A percentile compares a stretch with the other conserved stretches of the same genome.
These are phyloP conservation scores for Pythium periplocum DNA, from an alignment of 352 stramenopile species.

Conservation along the genomic window DNA sequence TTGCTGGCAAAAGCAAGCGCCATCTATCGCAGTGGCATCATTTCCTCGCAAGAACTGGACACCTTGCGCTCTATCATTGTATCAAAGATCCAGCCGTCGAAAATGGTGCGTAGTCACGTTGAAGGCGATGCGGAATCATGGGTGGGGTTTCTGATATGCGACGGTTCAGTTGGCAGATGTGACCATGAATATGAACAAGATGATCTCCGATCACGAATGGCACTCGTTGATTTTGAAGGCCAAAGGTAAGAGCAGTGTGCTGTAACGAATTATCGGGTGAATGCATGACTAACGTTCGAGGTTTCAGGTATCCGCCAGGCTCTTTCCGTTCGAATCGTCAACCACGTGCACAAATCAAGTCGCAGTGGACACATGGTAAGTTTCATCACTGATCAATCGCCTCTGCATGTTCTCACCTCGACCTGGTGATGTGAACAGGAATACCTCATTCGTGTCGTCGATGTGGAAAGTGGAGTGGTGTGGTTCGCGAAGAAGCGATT, in stretches of 20 bases:
- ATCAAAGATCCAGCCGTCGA: constrained; percentile 72
- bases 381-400: background rate
- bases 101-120: constrained; percentile 43
- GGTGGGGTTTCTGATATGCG: background rate
- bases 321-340: constrained; percentile 74
- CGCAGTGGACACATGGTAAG: constrained; percentile 67
- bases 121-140: background rate
- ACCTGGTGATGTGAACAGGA: constrained; percentile 28
- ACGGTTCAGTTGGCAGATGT: constrained; percentile 61
- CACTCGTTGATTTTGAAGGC: constrained; percentile 76
- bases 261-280: no score
- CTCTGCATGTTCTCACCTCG: background rate
- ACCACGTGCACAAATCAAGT: constrained; percentile 45
- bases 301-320: constrained; percentile 64
- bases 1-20: constrained; percentile 77
- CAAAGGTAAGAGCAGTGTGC: constrained; percentile 38
- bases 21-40: constrained; percentile 77
- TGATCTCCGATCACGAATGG: constrained; percentile 87
- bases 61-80: constrained; percentile 72
- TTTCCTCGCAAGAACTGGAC: constrained; percentile 78
- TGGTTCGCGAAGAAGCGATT: constrained; percentile 83
- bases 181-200: constrained; percentile 79
- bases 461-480: constrained; percentile 81
- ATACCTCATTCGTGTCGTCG: constrained; percentile 81
- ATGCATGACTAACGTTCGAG: no score